Conservation (phyloP, 2,329 filamentous ascomycete species). For the Ceratocystis variospora region DNA sequence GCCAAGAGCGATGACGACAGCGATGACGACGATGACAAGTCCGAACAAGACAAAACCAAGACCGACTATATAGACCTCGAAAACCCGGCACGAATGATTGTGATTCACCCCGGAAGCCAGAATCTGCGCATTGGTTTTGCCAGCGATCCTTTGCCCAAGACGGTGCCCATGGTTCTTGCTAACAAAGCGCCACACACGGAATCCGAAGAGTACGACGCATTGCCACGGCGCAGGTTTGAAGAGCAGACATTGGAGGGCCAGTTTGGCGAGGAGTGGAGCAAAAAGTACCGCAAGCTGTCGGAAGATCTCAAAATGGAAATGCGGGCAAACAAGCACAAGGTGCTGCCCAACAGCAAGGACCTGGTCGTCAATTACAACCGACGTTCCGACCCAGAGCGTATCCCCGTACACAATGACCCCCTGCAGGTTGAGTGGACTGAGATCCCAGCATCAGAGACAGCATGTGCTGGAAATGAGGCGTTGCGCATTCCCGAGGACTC, state of each 20-base stretch:
- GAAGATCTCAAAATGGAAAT: conserved; percentile 80
- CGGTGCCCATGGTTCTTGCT: conserved; percentile 84
- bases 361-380: conserved; percentile 90
- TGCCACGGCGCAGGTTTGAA: conserved; percentile 57
- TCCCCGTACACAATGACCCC: conserved; percentile 88
- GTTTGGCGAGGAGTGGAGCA: conserved; percentile 70
- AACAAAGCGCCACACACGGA: conserved; percentile 66
- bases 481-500: conserved; percentile 81
- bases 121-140: conserved; percentile 88
- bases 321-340: conserved; percentile 85
- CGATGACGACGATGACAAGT: conserved; percentile 31
- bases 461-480: conserved; percentile 51
- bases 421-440: conserved; percentile 90
- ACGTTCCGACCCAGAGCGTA: conserved; percentile 67
- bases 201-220: conserved; percentile 64
- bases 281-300: conserved; percentile 67
- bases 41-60: conserved; percentile 39
- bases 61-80: conserved; percentile 44
- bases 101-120: conserved; percentile 90
- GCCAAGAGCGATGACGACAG: conserved; percentile 25
- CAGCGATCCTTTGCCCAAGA: conserved; percentile 90
- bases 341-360: conserved; percentile 94
- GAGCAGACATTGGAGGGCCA: conserved; percentile 56
- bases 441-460: conserved; percentile 29
- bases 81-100: conserved; percentile 78